These are phyloP conservation scores for Mycena haematopus DNA, from an alignment of 768 basidiomycete species.

Conservation along the genomic window DNA sequence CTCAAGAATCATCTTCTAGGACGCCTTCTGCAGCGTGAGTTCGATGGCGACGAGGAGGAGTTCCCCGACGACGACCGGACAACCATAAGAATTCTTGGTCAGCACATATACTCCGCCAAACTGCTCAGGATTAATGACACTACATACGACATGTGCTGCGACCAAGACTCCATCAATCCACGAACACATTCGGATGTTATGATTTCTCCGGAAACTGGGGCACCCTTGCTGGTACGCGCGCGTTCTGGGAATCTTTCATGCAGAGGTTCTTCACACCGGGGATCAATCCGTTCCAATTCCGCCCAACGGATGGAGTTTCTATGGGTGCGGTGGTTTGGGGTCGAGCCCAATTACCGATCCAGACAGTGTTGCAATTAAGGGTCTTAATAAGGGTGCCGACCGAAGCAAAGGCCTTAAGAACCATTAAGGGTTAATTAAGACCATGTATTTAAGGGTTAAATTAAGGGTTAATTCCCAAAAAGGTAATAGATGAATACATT, in stretches of 20 bases:
- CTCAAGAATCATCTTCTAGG: conserved; percentile 40
- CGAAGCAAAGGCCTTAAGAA: too few relatives aligned
- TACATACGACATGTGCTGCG: conserved; percentile 47
- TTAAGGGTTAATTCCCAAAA: too few relatives aligned
- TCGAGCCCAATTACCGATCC: conserved; percentile 2
- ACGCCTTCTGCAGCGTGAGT: conserved; percentile 28
- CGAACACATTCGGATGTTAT: conserved; percentile 40
- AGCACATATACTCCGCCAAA: conserved; percentile 40
- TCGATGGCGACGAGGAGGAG: conserved; percentile 30
- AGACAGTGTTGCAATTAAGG: too few relatives aligned
- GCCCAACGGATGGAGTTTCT: conserved; percentile 35
- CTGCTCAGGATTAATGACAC: conserved; percentile 47
- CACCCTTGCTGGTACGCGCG: conserved; percentile 13
- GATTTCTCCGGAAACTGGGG: conserved; percentile 18
- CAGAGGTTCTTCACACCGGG: conserved; percentile 9
- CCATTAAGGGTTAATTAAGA: too few relatives aligned
- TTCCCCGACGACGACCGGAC: conserved; percentile 22
- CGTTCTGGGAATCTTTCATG: conserved; percentile 33
- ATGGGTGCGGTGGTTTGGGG: conserved; percentile 37
- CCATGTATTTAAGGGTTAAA: too few relatives aligned
- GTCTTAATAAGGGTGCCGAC: too few relatives aligned
- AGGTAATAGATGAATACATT: too few relatives aligned
- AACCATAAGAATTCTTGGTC: conserved; percentile 29
- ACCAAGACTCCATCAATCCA: conserved; percentile 46
- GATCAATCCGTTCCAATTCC: background rate